A percentile compares a stretch with the other conserved stretches of the same genome.
Evolutionary conservation across 2,329 filamentous ascomycete species (phyloP).

Genomic region (Curvularia verruculosa): DNA sequence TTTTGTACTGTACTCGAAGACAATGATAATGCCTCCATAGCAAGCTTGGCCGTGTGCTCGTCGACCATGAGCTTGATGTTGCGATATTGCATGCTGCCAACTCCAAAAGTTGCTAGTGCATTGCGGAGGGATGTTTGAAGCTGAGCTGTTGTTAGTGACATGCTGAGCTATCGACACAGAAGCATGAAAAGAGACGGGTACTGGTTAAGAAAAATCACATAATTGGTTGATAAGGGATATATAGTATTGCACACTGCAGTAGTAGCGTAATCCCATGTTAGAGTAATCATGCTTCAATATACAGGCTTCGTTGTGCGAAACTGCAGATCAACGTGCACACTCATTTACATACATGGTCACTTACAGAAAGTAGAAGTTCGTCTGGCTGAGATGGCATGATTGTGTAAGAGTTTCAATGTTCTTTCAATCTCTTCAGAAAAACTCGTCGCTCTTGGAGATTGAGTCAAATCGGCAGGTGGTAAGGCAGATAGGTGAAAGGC

Average conservation of each 20-base stretch:
- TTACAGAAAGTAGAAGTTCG: conserved; percentile 38
- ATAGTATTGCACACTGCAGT: no score
- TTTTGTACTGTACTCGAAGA: conserved; percentile 6
- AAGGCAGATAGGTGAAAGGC: not conserved
- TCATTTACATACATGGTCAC: conserved; percentile 3
- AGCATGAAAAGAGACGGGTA: not conserved
- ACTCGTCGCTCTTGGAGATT: not conserved
- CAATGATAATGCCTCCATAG: conserved; percentile 26
- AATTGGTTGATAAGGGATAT: not conserved
- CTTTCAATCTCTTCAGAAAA: not conserved
- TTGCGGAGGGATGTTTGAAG: conserved; percentile 47
- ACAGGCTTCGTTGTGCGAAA: not conserved
- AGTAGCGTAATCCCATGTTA: no score
- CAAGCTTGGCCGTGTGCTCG: conserved; percentile 37
- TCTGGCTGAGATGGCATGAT: conserved; percentile 33
- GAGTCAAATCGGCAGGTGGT: not conserved
- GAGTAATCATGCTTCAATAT: not conserved
- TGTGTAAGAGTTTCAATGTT: not conserved
- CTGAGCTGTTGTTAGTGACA: conserved; percentile 21
- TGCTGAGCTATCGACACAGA: not conserved
- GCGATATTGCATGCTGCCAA: conserved; percentile 37
- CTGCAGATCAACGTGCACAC: not conserved
- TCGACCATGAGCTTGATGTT: conserved; percentile 41
- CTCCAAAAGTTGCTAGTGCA: conserved; percentile 41
- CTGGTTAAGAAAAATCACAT: not conserved